Percentiles rank a stretch among this genome's conserved stretches.
Conservation (phyloP, 163 green algal genomes). For the Prototheca cutis region DNA sequence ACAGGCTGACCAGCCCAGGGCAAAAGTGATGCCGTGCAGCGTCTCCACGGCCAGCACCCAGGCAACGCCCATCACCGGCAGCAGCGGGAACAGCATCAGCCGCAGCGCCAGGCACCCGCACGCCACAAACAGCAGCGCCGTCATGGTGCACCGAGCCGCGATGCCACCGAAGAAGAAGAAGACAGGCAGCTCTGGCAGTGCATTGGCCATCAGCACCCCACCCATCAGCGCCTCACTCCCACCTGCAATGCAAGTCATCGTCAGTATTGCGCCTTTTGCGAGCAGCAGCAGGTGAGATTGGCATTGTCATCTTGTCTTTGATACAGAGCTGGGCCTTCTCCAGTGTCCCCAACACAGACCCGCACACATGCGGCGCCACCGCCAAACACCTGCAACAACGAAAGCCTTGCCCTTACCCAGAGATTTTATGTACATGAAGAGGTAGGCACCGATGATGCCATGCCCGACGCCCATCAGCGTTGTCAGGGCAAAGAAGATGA, state of each 20-base stretch:
- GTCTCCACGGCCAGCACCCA: conserved; percentile 14
- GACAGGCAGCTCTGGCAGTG: conserved; percentile 15
- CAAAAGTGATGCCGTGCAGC: conserved; percentile 22
- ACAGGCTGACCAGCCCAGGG: conserved; percentile 17
- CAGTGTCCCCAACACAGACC: too few relatives aligned
- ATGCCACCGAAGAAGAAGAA: conserved; percentile 25
- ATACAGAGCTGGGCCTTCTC: too few relatives aligned
- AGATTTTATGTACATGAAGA: conserved; percentile 15
- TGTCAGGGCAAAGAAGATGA: conserved; percentile 11
- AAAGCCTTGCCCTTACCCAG: too few relatives aligned
- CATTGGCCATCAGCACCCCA: conserved; percentile 15
- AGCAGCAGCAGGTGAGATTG: too few relatives aligned
- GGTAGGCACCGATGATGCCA: conserved; percentile 13
- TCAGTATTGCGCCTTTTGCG: too few relatives aligned
- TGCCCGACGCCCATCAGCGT: conserved; percentile 21
- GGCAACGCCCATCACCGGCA: conserved; percentile 1
- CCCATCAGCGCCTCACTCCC: conserved; percentile 21
- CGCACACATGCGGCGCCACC: too few relatives aligned
- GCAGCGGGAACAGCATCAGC: conserved; percentile 14
- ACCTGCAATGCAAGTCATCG: too few relatives aligned
- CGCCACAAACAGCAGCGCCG: conserved; percentile 11
- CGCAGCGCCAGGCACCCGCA: conserved; percentile 4
- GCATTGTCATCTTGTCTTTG: too few relatives aligned
- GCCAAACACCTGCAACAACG: too few relatives aligned
- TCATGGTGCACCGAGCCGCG: conserved; percentile 8